Evolutionary conservation across 148 eudicot genomes (phyloP).

Genomic region (Persicaria tinctoria): DNA sequence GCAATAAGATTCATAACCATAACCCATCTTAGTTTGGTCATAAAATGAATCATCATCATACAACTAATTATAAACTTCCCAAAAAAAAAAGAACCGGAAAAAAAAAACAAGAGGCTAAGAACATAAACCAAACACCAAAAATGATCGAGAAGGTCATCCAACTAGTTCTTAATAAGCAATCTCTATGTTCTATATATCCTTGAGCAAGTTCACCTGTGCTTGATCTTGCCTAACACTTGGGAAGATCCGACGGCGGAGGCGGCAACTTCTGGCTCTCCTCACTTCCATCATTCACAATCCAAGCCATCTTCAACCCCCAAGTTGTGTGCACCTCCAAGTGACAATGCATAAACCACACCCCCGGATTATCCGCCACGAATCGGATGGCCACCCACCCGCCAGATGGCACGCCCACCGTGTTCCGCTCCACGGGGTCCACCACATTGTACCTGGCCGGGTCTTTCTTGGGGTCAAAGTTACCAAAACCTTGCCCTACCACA

Average conservation of each 20-base stretch:
- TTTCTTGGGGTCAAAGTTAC: slow-evolving; percentile 16
- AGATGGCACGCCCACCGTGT: slow-evolving; percentile 14
- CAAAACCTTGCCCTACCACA: slow-evolving; percentile 19
- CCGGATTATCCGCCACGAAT: slow-evolving; percentile 43
- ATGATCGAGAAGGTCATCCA: too few relatives aligned
- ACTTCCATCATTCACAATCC: slow-evolving; percentile 46
- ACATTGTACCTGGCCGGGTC: slow-evolving; percentile 14
- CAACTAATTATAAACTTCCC: too few relatives aligned
- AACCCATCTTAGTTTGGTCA: too few relatives aligned
- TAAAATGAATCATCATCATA: too few relatives aligned
- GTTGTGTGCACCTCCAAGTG: slow-evolving; percentile 63
- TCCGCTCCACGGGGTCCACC: slow-evolving; percentile 10
- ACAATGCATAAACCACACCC: slow-evolving; percentile 73
- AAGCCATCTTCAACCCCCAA: slow-evolving; percentile 69
- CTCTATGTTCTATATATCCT: too few relatives aligned
- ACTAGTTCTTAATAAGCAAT: too few relatives aligned
- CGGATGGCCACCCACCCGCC: slow-evolving; percentile 16
- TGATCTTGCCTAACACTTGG: slow-evolving; percentile 28
- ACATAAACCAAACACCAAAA: too few relatives aligned
- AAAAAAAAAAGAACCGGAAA: too few relatives aligned
- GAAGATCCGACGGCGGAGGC: slow-evolving; percentile 54
- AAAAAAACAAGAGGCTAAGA: too few relatives aligned
- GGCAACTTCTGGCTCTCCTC: slow-evolving; percentile 41
- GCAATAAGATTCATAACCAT: too few relatives aligned
- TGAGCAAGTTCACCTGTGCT: too few relatives aligned